Base-by-base conservation (phyloP, 352 stramenopile species). In the Phytopythium oedochilum region DNA sequence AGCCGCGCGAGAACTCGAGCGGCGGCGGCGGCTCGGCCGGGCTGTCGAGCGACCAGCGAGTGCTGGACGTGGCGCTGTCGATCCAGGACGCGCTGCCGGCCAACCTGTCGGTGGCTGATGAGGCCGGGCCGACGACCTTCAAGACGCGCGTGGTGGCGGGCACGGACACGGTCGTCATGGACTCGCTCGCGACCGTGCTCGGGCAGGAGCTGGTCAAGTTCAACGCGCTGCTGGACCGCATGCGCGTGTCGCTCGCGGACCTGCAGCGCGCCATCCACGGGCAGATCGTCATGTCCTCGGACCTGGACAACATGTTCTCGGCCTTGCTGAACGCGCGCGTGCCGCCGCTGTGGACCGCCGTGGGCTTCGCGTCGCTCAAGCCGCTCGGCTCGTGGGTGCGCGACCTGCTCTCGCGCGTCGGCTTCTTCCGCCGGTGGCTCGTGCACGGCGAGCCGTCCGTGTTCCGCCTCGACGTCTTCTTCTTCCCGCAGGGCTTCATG, bases 401-500 rank as follows among this genome's bases (percentile, higher is more conserved):
- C 29, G 92, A 98, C 55, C 60, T 98, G 57, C 61, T 91, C 32
- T 60, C 81, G 14, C 84, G 94, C 14, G 88, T 98, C 17, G 63
- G 57, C n/a, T 98, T 98, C 68, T 96, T 98, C 68, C 78, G 87
- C 6, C 54, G 61, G 32, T 98, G 94, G 94, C 68, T 98, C 5
- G 44, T 84, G 2, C 57, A 92, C n/a, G 94, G 94, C n/a, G 86
- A 97, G 58, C 95, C 95, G 0, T 66, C 80, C 0, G 78, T 89
- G 17, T 98, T 98, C 60, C 76, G 88, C 25, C 75, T 98, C 9
- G 88, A 92, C 43, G 89, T 94, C 4, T 98, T 98, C 66, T 98
- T 98, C 73, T 98, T 98, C 59, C 94, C 93, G 1, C 94, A 98
- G 63, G 78, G 94, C 18, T 98, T 98, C 70, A 98, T 98, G 92